Percentiles rank a stretch among this genome's conserved stretches.
phyloP scores from a whole-genome alignment of 2,329 filamentous ascomycete species.

The Onygenales sp. region DNA sequence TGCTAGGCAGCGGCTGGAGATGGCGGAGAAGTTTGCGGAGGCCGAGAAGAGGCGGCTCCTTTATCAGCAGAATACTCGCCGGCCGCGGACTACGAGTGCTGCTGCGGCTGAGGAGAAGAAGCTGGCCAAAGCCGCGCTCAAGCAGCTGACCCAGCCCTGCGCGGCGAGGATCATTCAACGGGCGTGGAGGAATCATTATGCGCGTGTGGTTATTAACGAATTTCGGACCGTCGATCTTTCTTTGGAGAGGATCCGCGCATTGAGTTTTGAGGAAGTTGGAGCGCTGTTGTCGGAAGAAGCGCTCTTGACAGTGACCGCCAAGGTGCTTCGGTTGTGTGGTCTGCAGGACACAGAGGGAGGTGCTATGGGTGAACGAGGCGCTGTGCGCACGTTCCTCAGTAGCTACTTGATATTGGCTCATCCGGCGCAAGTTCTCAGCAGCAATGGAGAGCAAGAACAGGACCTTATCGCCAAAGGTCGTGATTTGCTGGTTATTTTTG shows the following conservation, averaged over 20 bases:
- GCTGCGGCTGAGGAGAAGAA: constrained; percentile 37
- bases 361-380: constrained; percentile 39
- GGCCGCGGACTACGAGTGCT: constrained; percentile 44
- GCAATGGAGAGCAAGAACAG: constrained; percentile 52
- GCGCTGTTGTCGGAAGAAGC: constrained; percentile 44
- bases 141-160: constrained; percentile 38
- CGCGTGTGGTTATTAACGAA: constrained; percentile 39
- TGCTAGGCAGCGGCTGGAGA: constrained; percentile 48
- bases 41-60: constrained; percentile 48
- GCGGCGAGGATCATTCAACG: constrained; percentile 50
- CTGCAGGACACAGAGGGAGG: constrained; percentile 44
- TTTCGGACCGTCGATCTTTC: constrained; percentile 46
- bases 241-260: constrained; percentile 41
- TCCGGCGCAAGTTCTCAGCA: constrained; percentile 50
- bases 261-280: constrained; percentile 52
- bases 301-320: constrained; percentile 45
- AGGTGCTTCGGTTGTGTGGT: constrained; percentile 47
- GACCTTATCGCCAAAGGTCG: constrained; percentile 53
- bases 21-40: constrained; percentile 57
- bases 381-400: constrained; percentile 53
- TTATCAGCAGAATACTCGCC: constrained; percentile 39
- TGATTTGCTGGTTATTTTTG: constrained; percentile 48
- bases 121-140: constrained; percentile 23
- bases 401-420: constrained; percentile 55
- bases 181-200: constrained; percentile 45